Evolutionary conservation across 2,329 filamentous ascomycete genomes (phyloP), one percentile per base, ranked within the genome.

Genomic region (Alternaria incomplexa): DNA sequence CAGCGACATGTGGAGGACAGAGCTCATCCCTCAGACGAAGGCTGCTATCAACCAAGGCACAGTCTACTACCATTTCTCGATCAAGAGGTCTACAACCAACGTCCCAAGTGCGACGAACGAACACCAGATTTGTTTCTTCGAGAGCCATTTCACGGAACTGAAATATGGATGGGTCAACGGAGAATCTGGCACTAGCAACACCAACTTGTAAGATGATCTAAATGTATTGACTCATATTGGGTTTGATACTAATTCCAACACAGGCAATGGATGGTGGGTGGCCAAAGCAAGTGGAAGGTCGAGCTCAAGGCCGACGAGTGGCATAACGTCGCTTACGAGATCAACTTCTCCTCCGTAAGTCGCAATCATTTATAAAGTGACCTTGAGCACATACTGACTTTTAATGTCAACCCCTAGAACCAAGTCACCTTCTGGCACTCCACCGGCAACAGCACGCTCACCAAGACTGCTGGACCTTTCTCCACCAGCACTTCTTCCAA

Each of bases 261-360:
- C n/a, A 62, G 60, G 56, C 86, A 88, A 69, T 93, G 90, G 89
- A 86, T 88, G 78, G 87, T 88, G 10, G 83, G 84, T 63, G 85
- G 88, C 15, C 80, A 84, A 69, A 85, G 84, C 53, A 81, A 91
- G 70, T 93, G 90, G 89, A 86, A 85, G 70, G 83, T 84, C 1
- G 82, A 86, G 64, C 89, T 90, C 77, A 83, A 83, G 56, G 83
- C 89, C 1, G 87, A 85, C 44, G 86, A 89, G 11, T 93, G 90
- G 90, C 90, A 93, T 78, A 93, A 93, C 75, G 84, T 92, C 71
- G 90, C 90, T 51, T 92, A 92, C 73, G 89, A 89, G 76, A 91
- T 92, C 64, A 86, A 93, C 81, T 93, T 93, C 72, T 80, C 79
- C 15, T 85, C 82, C 43, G 36, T 40, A 17, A 10, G 36, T 40